Evolutionary conservation across 768 basidiomycete species (phyloP), one percentile per base, ranked within the genome.

Genomic region (Pholiota molesta): DNA sequence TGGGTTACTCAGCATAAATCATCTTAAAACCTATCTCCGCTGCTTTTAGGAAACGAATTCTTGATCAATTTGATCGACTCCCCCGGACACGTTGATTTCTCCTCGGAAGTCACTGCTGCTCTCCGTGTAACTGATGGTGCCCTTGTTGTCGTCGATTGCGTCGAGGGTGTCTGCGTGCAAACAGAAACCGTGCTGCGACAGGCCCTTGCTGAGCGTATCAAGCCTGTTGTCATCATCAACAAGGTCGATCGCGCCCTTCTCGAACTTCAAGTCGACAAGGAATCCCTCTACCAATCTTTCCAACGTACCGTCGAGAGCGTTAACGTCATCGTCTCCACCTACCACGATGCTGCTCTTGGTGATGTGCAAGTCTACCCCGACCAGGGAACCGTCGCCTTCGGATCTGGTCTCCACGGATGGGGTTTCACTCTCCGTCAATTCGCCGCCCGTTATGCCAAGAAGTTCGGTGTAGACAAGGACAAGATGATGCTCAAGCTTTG

Each of bases 51-150:
- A 66, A 84, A 87, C 74, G 94, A 98, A 77, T 99, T 99, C 86
- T 87, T 99, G 86, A 98, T 99, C 85, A 99, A 99, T 82, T 81
- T 99, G 81, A 99, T 99, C 83, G 97, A 99, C 77, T 98, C 96
- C 8, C 97, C 97, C 57, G 97, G 97, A 71, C 97, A 99, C 87
- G 97, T 99, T 78, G 97, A 99, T 78, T 99, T 99, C 85, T 99
- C 97, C 35, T 99, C 97, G 56, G 97, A 99, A 80, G 97, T 99
- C 71, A 99, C 97, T 2, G 97, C 97, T 64, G 97, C 97, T 67
- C 94, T 99, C 74, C 97, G 97, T 82, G 97, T 99, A 72, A 99
- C 97, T 65, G 97, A 99, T 67, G 97, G 97, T 83, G 97, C 97
- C 62, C 91, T 99, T 69, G 97, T 99, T 72, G 97, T 99, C 76